Evolutionary conservation across 257 asterid species (phyloP).

Genomic region (Jacaranda copaia): DNA sequence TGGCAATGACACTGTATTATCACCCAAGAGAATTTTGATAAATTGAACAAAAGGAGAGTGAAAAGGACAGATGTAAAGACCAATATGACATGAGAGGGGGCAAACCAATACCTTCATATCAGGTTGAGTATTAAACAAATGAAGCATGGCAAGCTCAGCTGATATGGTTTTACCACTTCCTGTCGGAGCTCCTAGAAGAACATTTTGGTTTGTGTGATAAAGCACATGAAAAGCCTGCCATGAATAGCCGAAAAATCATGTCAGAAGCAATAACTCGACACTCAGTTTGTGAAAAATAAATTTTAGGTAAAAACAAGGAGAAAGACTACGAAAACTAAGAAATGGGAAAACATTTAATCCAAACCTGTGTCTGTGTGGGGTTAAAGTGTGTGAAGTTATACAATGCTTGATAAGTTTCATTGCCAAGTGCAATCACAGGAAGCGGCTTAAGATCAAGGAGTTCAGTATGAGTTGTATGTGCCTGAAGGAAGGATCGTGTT

Average conservation of each 20-base stretch:
- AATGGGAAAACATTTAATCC: conserved; percentile 23
- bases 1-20: background rate
- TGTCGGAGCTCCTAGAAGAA: conserved; percentile 98
- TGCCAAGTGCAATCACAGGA: conserved; percentile 96
- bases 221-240: conserved; percentile 93
- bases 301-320: background rate
- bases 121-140: conserved; percentile 86
- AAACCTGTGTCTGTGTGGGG: conserved; percentile 98
- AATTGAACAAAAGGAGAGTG: conserved; percentile 3
- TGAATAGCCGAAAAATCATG: conserved; percentile 34
- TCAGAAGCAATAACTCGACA: conserved; percentile 38
- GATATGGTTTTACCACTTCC: conserved; percentile 99
- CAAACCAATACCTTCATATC: conserved; percentile 80
- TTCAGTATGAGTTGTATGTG: conserved; percentile 88
- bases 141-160: conserved; percentile 99
- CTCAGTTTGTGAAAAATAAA: conserved; percentile 9
- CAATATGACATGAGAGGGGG: background rate
- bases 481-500: conserved; percentile 55
- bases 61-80: conserved; percentile 5
- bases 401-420: conserved; percentile 78
- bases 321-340: conserved; percentile 4
- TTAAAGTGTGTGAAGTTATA: conserved; percentile 91
- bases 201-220: conserved; percentile 91
- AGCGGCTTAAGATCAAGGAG: conserved; percentile 97
- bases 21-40: conserved; percentile 9